phyloP scores from a whole-genome alignment of 371 early-diverging fungal species.

The Actinomortierella wolfii region DNA sequence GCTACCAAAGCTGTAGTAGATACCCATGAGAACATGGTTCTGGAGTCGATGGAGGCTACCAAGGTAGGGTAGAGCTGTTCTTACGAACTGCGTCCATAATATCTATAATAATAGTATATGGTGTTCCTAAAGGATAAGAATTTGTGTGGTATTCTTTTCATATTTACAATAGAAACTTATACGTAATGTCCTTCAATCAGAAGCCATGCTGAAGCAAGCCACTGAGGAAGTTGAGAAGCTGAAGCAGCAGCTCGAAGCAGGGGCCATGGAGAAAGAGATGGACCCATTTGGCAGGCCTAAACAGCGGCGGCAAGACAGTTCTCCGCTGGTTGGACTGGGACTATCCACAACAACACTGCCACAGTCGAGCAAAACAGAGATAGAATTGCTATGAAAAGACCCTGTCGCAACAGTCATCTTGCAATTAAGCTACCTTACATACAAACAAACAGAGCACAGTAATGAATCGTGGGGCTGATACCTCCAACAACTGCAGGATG shows the following conservation, averaged over 20 bases:
- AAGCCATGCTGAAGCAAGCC: conserved; percentile 16
- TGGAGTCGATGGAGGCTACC: conserved; percentile 32
- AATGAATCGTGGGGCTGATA: too few relatives aligned
- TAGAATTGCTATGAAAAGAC: neutral
- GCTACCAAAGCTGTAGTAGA: conserved; percentile 26
- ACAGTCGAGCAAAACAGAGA: neutral
- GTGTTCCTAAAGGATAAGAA: too few relatives aligned
- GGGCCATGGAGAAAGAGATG: neutral
- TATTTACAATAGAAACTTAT: conserved; percentile 20
- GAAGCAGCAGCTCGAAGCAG: conserved; percentile 20
- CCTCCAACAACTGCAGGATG: too few relatives aligned
- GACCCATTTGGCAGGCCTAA: neutral
- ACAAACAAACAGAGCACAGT: too few relatives aligned
- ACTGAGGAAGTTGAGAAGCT: conserved; percentile 27
- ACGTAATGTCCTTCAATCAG: conserved; percentile 27
- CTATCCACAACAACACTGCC: too few relatives aligned
- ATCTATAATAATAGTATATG: too few relatives aligned
- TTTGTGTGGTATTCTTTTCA: neutral
- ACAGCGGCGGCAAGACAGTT: neutral
- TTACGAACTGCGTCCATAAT: too few relatives aligned
- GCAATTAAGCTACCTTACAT: too few relatives aligned
- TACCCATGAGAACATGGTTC: conserved; percentile 39
- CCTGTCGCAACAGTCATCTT: neutral
- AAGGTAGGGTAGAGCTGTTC: conserved; percentile 18
- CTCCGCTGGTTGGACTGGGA: neutral